Base-by-base conservation (phyloP, 2,329 filamentous ascomycete genomes). In the Neofusicoccum cordaticola region DNA sequence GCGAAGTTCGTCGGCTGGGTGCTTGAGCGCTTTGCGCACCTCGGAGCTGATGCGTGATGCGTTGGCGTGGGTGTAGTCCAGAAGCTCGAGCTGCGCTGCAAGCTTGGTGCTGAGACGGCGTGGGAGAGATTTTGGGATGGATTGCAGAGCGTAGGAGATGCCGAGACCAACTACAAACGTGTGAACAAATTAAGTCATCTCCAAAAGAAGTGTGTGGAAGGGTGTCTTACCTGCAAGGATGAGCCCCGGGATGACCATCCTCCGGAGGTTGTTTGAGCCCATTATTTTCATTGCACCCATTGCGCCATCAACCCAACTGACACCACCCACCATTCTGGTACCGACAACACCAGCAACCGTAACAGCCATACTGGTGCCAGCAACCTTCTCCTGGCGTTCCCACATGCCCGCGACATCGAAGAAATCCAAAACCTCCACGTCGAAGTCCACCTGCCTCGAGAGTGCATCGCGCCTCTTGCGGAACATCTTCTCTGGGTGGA, bases 401-500 rank as follows among this genome's bases (percentile, higher is more conserved):
- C 96, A 85, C 5, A 98, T 80, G 11, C 88, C 90, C 17, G 88
- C 84, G 76, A 93, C 84, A 77, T 99, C 95, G 71, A 99, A 91
- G 82, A 99, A 98, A 79, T 99, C 95, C 85, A 85, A 90, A 0
- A 97, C 71, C 73, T 99, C 93, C 3, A 95, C 91, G 62, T 95
- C 88, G 19, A 97, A 88, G 66, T 97, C 88, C 15, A 98, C 88
- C 73, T 96, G 89, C 68, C 92, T 88, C 5, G 92, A 93, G 45
- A 97, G 81, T 1, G 88, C 86, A 75, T 99, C 92, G 66, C 88
- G 86, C 72, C 90, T 90, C 67, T 91, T 88, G 66, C 88, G 88
- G 83, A 98, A 99, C 95, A 99, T 98, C 74, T 93, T 87, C 71
- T 97, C 93, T 1, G 92, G 88, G 35, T 90, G 88, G 87, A 99